A percentile compares a stretch with the other conserved stretches of the same genome.
These are phyloP conservation scores for Nakazawaea laoshanensis DNA, from an alignment of 805 yeast genomes.

Conservation along the genomic window DNA sequence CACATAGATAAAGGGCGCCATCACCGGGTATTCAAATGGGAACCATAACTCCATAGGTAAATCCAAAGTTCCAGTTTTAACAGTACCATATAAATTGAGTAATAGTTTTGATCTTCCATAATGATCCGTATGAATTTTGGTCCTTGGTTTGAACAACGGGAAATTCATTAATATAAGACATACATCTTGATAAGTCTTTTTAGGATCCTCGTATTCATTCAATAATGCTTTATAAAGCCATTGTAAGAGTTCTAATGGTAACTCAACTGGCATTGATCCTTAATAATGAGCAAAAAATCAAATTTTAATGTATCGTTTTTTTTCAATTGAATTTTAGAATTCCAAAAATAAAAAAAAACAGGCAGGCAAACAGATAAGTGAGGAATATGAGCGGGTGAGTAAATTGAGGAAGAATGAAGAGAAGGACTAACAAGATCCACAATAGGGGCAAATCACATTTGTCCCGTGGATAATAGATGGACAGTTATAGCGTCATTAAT, in stretches of 20 bases:
- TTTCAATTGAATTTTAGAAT: too few relatives aligned
- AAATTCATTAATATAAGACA: slow-evolving; percentile 42
- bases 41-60: slow-evolving; percentile 70
- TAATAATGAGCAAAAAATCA: not conserved
- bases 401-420: too few relatives aligned
- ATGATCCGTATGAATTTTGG: slow-evolving; percentile 52
- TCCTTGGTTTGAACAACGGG: slow-evolving; percentile 55
- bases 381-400: slow-evolving; percentile 16
- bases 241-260: slow-evolving; percentile 35
- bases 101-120: slow-evolving; percentile 53
- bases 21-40: slow-evolving; percentile 62
- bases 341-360: slow-evolving; percentile 1
- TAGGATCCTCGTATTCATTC: slow-evolving; percentile 54
- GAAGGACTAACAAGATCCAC: not conserved
- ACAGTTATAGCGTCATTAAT: slow-evolving; percentile 60
- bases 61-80: slow-evolving; percentile 30
- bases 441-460: too few relatives aligned
- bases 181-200: slow-evolving; percentile 54
- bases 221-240: slow-evolving; percentile 54
- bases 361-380: not conserved
- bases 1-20: slow-evolving; percentile 60
- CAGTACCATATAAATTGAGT: slow-evolving; percentile 54
- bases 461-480: too few relatives aligned
- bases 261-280: slow-evolving; percentile 9
- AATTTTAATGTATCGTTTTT: too few relatives aligned